phyloP scores from a whole-genome alignment of 108 stramenopile species.

The Nitzschia putrida region DNA sequence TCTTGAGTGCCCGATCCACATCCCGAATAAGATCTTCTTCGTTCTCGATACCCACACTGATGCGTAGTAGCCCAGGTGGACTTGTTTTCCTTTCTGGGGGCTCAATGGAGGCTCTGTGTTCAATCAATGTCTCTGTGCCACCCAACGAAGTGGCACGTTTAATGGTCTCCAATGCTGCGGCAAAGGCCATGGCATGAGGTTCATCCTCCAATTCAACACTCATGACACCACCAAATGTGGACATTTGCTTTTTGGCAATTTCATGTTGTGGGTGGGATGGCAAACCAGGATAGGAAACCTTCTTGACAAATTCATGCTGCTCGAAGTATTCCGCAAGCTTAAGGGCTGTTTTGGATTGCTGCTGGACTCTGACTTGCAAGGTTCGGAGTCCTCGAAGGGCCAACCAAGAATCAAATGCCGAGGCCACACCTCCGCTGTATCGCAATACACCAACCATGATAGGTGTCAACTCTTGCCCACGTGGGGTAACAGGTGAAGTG shows the following conservation, averaged over 20 bases:
- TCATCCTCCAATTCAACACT: slow-evolving; percentile 81
- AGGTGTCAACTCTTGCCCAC: slow-evolving; percentile 48
- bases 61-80: slow-evolving; percentile 83
- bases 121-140: slow-evolving; percentile 94
- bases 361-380: slow-evolving; percentile 72
- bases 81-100: slow-evolving; percentile 66
- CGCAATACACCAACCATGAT: slow-evolving; percentile 50
- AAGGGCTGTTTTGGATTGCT: slow-evolving; percentile 68
- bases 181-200: slow-evolving; percentile 74
- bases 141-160: slow-evolving; percentile 91
- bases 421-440: slow-evolving; percentile 71
- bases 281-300: slow-evolving; percentile 92
- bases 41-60: slow-evolving; percentile 89
- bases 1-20: slow-evolving; percentile 67
- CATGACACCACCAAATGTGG: slow-evolving; percentile 83
- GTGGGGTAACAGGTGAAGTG: slow-evolving; percentile 53
- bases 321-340: slow-evolving; percentile 57
- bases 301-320: slow-evolving; percentile 38
- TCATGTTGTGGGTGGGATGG: slow-evolving; percentile 80
- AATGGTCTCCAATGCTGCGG: slow-evolving; percentile 69
- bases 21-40: slow-evolving; percentile 79
- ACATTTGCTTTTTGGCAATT: slow-evolving; percentile 75
- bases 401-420: slow-evolving; percentile 85
- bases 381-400: slow-evolving; percentile 85
- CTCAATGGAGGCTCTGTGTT: slow-evolving; percentile 92